These are phyloP conservation scores for Penicillium bovifimosum DNA, from an alignment of 495 filamentous ascomycete genomes.

Conservation along the genomic window DNA sequence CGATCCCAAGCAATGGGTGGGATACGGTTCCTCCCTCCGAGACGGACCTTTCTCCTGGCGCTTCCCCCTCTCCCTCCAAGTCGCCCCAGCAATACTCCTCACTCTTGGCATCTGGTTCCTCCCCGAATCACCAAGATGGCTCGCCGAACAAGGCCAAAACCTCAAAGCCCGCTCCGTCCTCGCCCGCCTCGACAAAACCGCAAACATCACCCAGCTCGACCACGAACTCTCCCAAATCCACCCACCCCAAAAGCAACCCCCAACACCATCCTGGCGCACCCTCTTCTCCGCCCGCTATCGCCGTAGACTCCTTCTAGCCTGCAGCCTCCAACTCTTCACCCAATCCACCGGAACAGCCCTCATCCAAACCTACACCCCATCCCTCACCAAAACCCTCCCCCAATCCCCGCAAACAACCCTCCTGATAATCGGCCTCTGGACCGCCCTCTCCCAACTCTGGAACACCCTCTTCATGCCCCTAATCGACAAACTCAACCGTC, in stretches of 20 bases:
- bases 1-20: slow-evolving; percentile 40
- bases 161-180: slow-evolving; percentile 40
- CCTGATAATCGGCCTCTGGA: slow-evolving; percentile 49
- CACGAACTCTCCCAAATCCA: slow-evolving; percentile 45
- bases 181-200: slow-evolving; percentile 25
- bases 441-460: slow-evolving; percentile 46
- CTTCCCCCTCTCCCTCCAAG: slow-evolving; percentile 51
- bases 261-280: slow-evolving; percentile 38
- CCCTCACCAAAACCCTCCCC: slow-evolving; percentile 45
- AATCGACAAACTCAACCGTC: slow-evolving; percentile 48
- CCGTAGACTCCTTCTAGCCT: slow-evolving; percentile 46
- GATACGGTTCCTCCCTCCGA: slow-evolving; percentile 48
- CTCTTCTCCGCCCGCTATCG: slow-evolving; percentile 39
- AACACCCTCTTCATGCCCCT: slow-evolving; percentile 47
- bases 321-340: slow-evolving; percentile 49
- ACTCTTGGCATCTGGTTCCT: slow-evolving; percentile 46
- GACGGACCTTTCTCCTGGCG: slow-evolving; percentile 48
- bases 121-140: slow-evolving; percentile 53
- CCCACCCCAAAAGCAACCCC: slow-evolving; percentile 29
- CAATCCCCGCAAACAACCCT: slow-evolving; percentile 42
- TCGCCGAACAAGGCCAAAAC: slow-evolving; percentile 47
- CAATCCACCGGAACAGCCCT: slow-evolving; percentile 50
- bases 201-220: slow-evolving; percentile 40
- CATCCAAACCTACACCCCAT: slow-evolving; percentile 47
- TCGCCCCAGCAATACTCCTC: slow-evolving; percentile 45